Percentiles rank a stretch among this genome's conserved stretches.
Evolutionary conservation across 768 basidiomycete genomes (phyloP).

Genomic region (Rhodotorula paludigena): DNA sequence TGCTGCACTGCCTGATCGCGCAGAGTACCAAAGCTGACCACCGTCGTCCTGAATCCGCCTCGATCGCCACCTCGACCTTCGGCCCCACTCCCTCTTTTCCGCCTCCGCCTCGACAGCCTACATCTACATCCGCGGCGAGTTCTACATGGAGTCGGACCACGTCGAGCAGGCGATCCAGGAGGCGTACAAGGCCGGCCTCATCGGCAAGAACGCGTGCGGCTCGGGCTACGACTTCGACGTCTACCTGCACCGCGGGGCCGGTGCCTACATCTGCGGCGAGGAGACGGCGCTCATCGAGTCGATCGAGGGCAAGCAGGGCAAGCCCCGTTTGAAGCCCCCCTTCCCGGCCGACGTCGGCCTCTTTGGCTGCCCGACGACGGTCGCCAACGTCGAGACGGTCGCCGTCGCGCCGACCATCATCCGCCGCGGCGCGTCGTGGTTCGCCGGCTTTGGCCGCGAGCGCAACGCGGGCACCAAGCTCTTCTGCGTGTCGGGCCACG

Average conservation of each 20-base stretch:
- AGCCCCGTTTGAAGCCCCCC: conserved; percentile 93
- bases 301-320: conserved; percentile 96
- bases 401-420: conserved; percentile 96
- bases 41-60: too few species aligned
- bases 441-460: conserved; percentile 82
- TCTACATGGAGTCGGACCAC: conserved; percentile 89
- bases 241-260: conserved; percentile 95
- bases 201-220: conserved; percentile 87
- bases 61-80: neutral
- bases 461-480: conserved; percentile 95
- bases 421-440: conserved; percentile 82
- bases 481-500: conserved; percentile 92
- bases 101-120: conserved; percentile 58
- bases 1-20: neutral
- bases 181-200: conserved; percentile 79
- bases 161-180: conserved; percentile 93
- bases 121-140: conserved; percentile 99
- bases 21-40: too few species aligned
- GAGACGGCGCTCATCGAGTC: conserved; percentile 97
- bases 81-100: neutral
- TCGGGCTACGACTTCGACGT: conserved; percentile 94
- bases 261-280: conserved; percentile 97
- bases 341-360: conserved; percentile 98
- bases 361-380: conserved; percentile 94
- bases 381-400: conserved; percentile 97